Percentiles rank a stretch among this genome's conserved stretches.
phyloP scores from a whole-genome alignment of 2,329 filamentous ascomycete species.

The Arachnomyces sp. region DNA sequence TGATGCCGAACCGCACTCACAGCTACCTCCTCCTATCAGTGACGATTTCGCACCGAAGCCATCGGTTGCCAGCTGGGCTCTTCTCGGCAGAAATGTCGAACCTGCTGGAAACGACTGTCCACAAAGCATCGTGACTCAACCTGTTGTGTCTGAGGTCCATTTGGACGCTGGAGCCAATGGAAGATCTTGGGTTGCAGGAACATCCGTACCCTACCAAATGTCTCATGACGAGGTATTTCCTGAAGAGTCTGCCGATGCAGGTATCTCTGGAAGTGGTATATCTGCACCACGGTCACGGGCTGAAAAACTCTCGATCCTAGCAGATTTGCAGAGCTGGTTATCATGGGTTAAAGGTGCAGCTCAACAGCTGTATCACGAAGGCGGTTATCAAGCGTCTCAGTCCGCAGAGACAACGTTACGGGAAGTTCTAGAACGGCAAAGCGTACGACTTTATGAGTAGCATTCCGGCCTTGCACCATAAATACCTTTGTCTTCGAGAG shows the following conservation, averaged over 20 bases:
- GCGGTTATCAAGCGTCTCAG: constrained; percentile 14
- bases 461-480: too few relatives aligned
- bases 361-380: constrained; percentile 9
- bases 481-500: too few relatives aligned
- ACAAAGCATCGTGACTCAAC: constrained; percentile 26
- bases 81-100: constrained; percentile 20
- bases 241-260: too few relatives aligned
- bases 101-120: constrained; percentile 8
- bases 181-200: constrained; percentile 3
- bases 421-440: constrained; percentile 27
- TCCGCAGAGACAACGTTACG: constrained; percentile 32
- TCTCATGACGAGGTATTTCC: too few relatives aligned
- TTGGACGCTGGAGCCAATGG: constrained; percentile 29
- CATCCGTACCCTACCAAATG: too few relatives aligned
- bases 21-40: constrained; percentile 14
- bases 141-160: constrained; percentile 33
- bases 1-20: constrained; percentile 1
- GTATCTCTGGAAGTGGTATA: not conserved
- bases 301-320: constrained; percentile 14
- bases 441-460: not conserved
- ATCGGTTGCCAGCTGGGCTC: constrained; percentile 20
- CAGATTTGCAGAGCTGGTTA: constrained; percentile 28
- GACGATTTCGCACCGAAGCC: constrained; percentile 23
- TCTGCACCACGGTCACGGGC: constrained; percentile 2
- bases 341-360: constrained; percentile 26